Conservation (phyloP, 179 eudicot genomes). For the Heliamphora pulchella region DNA sequence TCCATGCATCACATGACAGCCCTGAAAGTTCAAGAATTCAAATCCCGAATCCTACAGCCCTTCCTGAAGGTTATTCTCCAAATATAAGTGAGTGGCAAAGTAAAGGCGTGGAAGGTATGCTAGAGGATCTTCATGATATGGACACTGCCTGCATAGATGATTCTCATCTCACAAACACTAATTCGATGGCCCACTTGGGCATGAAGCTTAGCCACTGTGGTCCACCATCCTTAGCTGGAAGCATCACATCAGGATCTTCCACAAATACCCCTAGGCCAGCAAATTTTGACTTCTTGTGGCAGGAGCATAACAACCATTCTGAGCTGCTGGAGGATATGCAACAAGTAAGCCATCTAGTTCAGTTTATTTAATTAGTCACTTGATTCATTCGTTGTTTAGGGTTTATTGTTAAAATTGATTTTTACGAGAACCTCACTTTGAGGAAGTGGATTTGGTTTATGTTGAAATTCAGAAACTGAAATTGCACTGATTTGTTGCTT, state of each 20-base stretch:
- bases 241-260: slow-evolving; percentile 53
- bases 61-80: slow-evolving; percentile 49
- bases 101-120: slow-evolving; percentile 58
- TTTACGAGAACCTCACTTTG: not conserved
- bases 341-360: slow-evolving; percentile 32
- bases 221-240: slow-evolving; percentile 51
- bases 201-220: slow-evolving; percentile 41
- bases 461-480: not conserved
- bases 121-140: slow-evolving; percentile 76
- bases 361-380: slow-evolving; percentile 6
- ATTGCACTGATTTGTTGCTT: not conserved
- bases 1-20: slow-evolving; percentile 34
- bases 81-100: slow-evolving; percentile 44
- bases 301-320: slow-evolving; percentile 42
- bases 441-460: not conserved
- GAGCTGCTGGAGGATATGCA: slow-evolving; percentile 46
- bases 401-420: not conserved
- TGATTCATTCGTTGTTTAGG: not conserved
- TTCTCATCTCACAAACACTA: slow-evolving; percentile 26
- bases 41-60: slow-evolving; percentile 16
- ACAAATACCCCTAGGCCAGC: slow-evolving; percentile 51
- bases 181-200: slow-evolving; percentile 35
- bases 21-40: slow-evolving; percentile 35
- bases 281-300: slow-evolving; percentile 53
- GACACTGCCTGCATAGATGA: slow-evolving; percentile 70